phyloP scores from a whole-genome alignment of 1,284 basidiomycete genomes.

The Sanguinoderma infundibulare region DNA sequence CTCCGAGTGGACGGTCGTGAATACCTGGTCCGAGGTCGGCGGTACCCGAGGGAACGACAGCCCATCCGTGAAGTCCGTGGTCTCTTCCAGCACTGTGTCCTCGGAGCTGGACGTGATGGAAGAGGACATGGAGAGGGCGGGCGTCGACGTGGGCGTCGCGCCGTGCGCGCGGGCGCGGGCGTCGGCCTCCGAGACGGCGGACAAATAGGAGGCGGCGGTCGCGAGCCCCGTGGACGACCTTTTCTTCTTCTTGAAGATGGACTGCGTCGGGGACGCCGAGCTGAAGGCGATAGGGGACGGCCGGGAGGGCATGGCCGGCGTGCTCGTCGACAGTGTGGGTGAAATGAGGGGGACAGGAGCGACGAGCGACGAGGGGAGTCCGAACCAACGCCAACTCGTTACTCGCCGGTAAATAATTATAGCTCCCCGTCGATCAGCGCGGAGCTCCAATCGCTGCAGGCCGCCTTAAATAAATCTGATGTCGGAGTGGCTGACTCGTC shows the following conservation, averaged over 20 bases:
- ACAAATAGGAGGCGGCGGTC: slow-evolving; percentile 73
- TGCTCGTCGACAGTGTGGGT: slow-evolving; percentile 8
- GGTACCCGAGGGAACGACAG: slow-evolving; percentile 62
- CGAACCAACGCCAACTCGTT: neutral
- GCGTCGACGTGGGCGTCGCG: slow-evolving; percentile 57
- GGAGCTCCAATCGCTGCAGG: neutral
- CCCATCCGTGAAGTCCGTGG: slow-evolving; percentile 51
- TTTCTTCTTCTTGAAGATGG: slow-evolving; percentile 62
- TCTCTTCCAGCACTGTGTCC: slow-evolving; percentile 62
- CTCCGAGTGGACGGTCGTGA: slow-evolving; percentile 80
- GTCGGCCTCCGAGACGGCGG: slow-evolving; percentile 72
- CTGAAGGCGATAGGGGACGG: slow-evolving; percentile 56
- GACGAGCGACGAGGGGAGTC: neutral
- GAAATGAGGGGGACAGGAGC: neutral
- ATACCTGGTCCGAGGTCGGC: slow-evolving; percentile 78
- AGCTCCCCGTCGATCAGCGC: neutral
- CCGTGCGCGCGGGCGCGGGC: slow-evolving; percentile 53
- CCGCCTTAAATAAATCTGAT: neutral
- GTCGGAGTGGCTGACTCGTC: neutral
- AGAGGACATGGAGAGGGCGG: slow-evolving; percentile 72
- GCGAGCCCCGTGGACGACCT: slow-evolving; percentile 54
- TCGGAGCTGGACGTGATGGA: slow-evolving; percentile 67
- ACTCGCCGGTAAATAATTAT: no score
- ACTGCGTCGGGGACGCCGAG: slow-evolving; percentile 48
- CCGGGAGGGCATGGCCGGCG: slow-evolving; percentile 38